phyloP scores from a whole-genome alignment of 2,329 filamentous ascomycete genomes.

The Zymoseptoria tritici region DNA sequence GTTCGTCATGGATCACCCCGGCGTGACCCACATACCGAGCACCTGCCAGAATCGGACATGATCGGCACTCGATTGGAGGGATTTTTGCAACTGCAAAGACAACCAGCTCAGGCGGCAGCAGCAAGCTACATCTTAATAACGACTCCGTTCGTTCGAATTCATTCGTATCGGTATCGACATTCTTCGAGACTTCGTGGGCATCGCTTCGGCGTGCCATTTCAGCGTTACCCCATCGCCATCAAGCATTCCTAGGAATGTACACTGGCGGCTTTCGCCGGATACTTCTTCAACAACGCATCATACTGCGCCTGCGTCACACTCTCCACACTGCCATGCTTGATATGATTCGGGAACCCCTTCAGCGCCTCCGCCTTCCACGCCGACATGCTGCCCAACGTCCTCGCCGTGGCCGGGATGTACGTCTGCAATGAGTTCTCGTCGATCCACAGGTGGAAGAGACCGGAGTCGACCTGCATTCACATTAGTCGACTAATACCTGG shows the following conservation, averaged over 20 bases:
- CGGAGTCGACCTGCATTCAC: constrained; percentile 2
- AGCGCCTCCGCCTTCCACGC: constrained; percentile 10
- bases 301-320: constrained; percentile 12
- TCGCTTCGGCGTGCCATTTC: too few relatives aligned
- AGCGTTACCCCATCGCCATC: not conserved
- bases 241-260: not conserved
- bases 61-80: not conserved
- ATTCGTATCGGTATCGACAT: too few relatives aligned
- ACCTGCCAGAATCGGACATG: not conserved
- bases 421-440: constrained; percentile 14
- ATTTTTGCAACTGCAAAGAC: not conserved
- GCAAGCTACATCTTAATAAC: not conserved
- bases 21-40: not conserved
- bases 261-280: not conserved
- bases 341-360: constrained; percentile 11
- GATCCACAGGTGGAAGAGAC: constrained; percentile 15
- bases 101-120: not conserved
- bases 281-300: constrained; percentile 9
- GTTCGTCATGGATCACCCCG: not conserved
- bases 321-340: constrained; percentile 14
- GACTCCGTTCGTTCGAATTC: not conserved
- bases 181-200: too few relatives aligned
- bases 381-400: constrained; percentile 13
- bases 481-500: too few relatives aligned
- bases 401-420: constrained; percentile 13